Conservation (phyloP, 2,329 filamentous ascomycete genomes). For the Eutypa lata region DNA sequence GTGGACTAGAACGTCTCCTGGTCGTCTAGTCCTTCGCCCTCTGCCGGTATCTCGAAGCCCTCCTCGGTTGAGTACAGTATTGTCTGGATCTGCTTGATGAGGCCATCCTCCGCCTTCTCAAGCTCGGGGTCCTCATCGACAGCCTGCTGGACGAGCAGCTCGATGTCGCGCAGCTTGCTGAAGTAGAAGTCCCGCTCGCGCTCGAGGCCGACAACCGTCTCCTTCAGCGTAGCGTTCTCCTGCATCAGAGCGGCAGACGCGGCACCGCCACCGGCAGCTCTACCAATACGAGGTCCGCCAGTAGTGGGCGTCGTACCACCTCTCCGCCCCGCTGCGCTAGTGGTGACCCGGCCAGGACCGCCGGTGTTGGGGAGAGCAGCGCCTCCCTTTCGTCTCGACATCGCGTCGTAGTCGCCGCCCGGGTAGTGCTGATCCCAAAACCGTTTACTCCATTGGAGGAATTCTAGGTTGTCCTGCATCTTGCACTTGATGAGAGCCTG, state of each 20-base stretch:
- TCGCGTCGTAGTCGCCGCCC: conserved; percentile 92
- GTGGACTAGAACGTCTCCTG: conserved; percentile 72
- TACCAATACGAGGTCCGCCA: conserved; percentile 40
- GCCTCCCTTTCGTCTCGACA: conserved; percentile 77
- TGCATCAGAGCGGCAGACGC: conserved; percentile 71
- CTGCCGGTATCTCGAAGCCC: conserved; percentile 84
- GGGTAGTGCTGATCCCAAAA: conserved; percentile 99
- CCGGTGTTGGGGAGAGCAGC: conserved; percentile 49
- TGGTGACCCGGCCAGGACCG: conserved; percentile 47
- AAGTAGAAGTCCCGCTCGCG: conserved; percentile 99
- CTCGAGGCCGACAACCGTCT: conserved; percentile 92
- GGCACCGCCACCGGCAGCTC: conserved; percentile 43
- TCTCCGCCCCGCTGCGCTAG: conserved; percentile 47
- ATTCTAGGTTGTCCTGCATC: conserved; percentile 99
- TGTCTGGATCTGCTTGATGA: conserved; percentile 93
- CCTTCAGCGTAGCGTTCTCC: conserved; percentile 87
- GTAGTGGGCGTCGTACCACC: conserved; percentile 63
- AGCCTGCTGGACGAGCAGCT: conserved; percentile 87
- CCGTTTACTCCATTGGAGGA: conserved; percentile 92
- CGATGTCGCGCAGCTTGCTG: conserved; percentile 95
- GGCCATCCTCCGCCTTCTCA: conserved; percentile 87
- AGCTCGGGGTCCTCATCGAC: conserved; percentile 90
- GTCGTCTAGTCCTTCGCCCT: conserved; percentile 68
- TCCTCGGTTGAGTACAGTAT: conserved; percentile 97
- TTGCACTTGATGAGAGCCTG: conserved; percentile 93